These are phyloP conservation scores for Fulvia fulva DNA, from an alignment of 2,329 filamentous ascomycete species.

Conservation along the genomic window DNA sequence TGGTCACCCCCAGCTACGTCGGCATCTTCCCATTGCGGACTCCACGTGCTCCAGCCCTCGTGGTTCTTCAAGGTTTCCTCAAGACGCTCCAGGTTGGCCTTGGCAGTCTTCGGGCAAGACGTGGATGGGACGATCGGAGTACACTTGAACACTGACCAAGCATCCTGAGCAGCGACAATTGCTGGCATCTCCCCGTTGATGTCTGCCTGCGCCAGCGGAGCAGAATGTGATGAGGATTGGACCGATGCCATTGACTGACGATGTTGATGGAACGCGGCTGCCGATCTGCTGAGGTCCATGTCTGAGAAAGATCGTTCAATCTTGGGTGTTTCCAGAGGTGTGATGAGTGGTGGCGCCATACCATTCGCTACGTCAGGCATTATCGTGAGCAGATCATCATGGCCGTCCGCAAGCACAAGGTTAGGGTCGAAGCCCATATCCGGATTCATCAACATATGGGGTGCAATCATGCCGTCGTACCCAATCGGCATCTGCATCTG, in stretches of 20 bases:
- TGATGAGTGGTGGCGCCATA: constrained; percentile 39
- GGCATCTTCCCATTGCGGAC: constrained; percentile 47
- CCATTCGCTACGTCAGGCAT: constrained; percentile 41
- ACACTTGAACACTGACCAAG: constrained; percentile 52
- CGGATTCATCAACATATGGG: constrained; percentile 44
- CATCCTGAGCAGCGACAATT: constrained; percentile 49
- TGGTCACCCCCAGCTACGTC: constrained; percentile 47
- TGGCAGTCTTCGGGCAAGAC: constrained; percentile 49
- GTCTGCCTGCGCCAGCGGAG: constrained; percentile 17
- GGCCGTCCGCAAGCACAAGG: constrained; percentile 35
- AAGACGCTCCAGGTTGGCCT: constrained; percentile 49
- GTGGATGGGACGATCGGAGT: constrained; percentile 47
- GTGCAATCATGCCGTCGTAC: constrained; percentile 42
- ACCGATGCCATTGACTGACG: constrained; percentile 27
- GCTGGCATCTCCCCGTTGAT: constrained; percentile 40
- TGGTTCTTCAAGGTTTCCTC: constrained; percentile 51
- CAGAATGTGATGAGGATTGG: constrained; percentile 12
- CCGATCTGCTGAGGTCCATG: constrained; percentile 43
- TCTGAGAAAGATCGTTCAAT: constrained; percentile 47
- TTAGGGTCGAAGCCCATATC: constrained; percentile 45
- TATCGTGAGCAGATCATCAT: constrained; percentile 43
- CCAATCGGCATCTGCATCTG: constrained; percentile 44
- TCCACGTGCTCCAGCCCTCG: constrained; percentile 51
- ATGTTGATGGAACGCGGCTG: constrained; percentile 39
- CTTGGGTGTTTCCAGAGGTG: constrained; percentile 45